Conservation (phyloP, 768 basidiomycete species). For the Trametes cubensis region DNA sequence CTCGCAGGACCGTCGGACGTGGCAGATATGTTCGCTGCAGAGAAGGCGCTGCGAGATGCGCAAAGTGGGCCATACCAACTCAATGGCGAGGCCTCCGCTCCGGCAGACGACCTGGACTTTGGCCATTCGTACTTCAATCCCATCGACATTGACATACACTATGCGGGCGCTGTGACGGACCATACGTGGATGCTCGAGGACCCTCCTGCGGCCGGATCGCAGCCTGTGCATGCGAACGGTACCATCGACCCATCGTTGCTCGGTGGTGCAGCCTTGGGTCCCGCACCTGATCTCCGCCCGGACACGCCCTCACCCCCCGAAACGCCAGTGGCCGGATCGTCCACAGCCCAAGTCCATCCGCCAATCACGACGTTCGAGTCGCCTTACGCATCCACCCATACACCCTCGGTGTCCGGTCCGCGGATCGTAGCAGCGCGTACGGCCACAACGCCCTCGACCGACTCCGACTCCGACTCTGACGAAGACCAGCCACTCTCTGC, state of each 20-base stretch:
- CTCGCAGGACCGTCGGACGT: neutral
- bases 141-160: neutral
- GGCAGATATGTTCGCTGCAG: conserved; percentile 9
- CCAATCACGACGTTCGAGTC: neutral
- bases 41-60: conserved; percentile 1
- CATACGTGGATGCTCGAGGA: neutral
- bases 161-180: neutral
- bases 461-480: neutral
- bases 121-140: neutral
- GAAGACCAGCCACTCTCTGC: neutral
- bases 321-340: neutral
- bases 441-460: neutral
- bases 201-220: neutral
- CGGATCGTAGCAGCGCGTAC: neutral
- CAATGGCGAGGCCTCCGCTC: neutral
- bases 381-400: neutral
- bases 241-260: conserved; percentile 24
- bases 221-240: neutral
- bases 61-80: neutral
- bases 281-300: neutral
- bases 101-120: neutral
- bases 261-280: neutral
- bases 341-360: neutral
- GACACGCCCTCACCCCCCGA: neutral
- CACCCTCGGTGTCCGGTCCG: neutral